These are phyloP conservation scores for Pythium phragmitis DNA, from an alignment of 352 stramenopile species.

Conservation along the genomic window DNA sequence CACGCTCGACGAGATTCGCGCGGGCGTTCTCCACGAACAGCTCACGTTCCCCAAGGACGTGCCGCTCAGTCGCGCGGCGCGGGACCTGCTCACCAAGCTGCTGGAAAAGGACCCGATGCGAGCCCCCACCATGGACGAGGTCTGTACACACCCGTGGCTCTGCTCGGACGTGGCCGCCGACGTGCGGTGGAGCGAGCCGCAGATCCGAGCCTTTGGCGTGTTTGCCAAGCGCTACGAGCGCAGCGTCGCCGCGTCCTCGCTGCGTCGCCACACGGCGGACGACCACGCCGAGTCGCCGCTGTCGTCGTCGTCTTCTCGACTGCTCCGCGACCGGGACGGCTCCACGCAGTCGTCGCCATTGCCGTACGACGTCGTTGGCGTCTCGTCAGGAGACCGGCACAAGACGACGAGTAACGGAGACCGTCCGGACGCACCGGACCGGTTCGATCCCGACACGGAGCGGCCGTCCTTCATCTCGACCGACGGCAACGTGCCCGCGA, in stretches of 20 bases:
- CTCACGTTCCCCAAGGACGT: conserved; percentile 23
- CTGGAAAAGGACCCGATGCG: conserved; percentile 49
- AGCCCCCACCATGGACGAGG: conserved; percentile 59
- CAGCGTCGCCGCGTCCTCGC: conserved; percentile 38
- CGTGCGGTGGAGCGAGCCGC: conserved; percentile 44
- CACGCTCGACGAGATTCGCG: conserved; percentile 26
- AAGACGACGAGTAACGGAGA: conserved; percentile 2
- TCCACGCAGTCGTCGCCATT: not conserved
- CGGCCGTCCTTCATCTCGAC: conserved; percentile 79
- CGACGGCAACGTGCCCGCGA: conserved; percentile 35
- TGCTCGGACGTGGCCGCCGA: conserved; percentile 42
- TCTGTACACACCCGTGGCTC: conserved; percentile 69
- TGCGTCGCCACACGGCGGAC: conserved; percentile 8
- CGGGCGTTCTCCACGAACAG: conserved; percentile 25
- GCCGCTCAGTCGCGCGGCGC: conserved; percentile 60
- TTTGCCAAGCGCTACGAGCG: conserved; percentile 50
- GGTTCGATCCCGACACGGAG: conserved; percentile 29
- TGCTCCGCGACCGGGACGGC: not conserved
- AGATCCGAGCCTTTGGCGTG: conserved; percentile 35
- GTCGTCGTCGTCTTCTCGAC: conserved; percentile 8
- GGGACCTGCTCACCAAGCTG: conserved; percentile 57
- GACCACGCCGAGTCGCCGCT: conserved; percentile 6
- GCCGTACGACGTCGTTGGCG: conserved; percentile 20
- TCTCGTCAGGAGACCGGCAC: not conserved
- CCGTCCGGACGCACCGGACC: conserved; percentile 11